Evolutionary conservation across 1,139 yeast species (phyloP), one percentile per base, ranked within the genome.

Genomic region (Yamadazyma taylorii): DNA sequence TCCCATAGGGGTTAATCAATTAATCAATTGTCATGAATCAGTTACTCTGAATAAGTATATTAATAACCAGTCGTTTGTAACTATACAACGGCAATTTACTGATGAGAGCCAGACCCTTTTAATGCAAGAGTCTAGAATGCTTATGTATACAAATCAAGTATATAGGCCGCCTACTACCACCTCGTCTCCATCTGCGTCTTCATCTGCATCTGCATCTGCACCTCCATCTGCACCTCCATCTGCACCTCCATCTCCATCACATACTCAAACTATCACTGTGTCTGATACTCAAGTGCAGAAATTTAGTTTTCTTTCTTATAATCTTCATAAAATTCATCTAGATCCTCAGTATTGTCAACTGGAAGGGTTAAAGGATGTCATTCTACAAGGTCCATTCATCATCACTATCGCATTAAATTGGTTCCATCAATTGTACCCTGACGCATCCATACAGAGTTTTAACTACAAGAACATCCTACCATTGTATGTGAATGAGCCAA

Each of bases 381-480:
- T 92, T 0, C 83, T 85, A 0, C 96, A 86, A 32, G 98, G 96
- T 0, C 97, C 97, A 0, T 65, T 89, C 35, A 66, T 84, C 45
- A 75, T 85, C 1, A 79, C 85, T 2, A 47, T 85, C 30, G 46
- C 78, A 13, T 54, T 85, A 30, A 73, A 75, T 40, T 81, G 78
- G 75, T 67, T 74, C 47, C 53, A 48, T 11, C 36, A 40, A 4
- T 26, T 40, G 9, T 34, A 45, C 34, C 58, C 61, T 0, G 43
- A 43, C 2, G 15, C 45, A 2, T 16, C 32, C 0, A 50, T 69
- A 2, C 47, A 46, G 23, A 39, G 43, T 9, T 69, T 81, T 42
- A 55, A 51, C 17, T 81, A 81, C 56, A 68, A 72, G 38, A 79
- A 79, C 46, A 52, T 65, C 23, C 62, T 63, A 19, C 85, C 86